Evolutionary conservation across 371 early-diverging fungal genomes (phyloP).

Genomic region (Furculomyces boomerangus): DNA sequence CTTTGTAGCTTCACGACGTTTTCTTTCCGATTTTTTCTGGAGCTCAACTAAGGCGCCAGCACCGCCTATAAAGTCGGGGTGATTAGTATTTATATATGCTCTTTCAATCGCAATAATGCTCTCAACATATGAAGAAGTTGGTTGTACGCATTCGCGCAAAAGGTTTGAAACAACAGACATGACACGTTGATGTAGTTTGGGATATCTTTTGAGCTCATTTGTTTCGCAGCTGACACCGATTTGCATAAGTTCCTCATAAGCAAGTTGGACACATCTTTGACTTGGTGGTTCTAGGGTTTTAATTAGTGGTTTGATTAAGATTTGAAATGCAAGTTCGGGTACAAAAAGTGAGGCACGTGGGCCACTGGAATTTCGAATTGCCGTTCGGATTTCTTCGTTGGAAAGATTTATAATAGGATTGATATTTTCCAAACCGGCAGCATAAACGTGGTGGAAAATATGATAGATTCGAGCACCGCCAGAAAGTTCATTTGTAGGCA

Average conservation of each 20-base stretch:
- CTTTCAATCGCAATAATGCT: slow-evolving; percentile 69
- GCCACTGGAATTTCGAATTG: slow-evolving; percentile 79
- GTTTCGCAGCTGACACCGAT: slow-evolving; percentile 72
- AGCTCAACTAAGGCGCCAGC: slow-evolving; percentile 39
- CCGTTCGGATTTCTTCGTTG: slow-evolving; percentile 66
- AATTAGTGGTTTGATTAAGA: slow-evolving; percentile 69
- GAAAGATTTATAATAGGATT: slow-evolving; percentile 57
- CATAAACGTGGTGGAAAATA: slow-evolving; percentile 73
- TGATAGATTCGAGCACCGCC: slow-evolving; percentile 83
- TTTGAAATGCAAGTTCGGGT: slow-evolving; percentile 76
- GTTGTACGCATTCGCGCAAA: slow-evolving; percentile 52
- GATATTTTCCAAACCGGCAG: slow-evolving; percentile 54
- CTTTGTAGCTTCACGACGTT: slow-evolving; percentile 12
- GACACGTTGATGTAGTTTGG: slow-evolving; percentile 53
- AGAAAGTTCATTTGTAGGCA: slow-evolving; percentile 72
- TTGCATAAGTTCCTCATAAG: slow-evolving; percentile 71
- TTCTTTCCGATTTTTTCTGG: slow-evolving; percentile 24
- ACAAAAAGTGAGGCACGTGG: slow-evolving; percentile 77
- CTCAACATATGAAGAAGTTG: slow-evolving; percentile 54
- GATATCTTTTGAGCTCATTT: slow-evolving; percentile 61
- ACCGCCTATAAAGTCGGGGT: slow-evolving; percentile 76
- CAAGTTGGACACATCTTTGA: slow-evolving; percentile 65
- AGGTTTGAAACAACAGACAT: slow-evolving; percentile 61
- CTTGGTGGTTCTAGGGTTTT: slow-evolving; percentile 62
- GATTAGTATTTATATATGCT: slow-evolving; percentile 82